Evolutionary conservation across 2,329 filamentous ascomycete genomes (phyloP).

Genomic region (Trichoderma sp.): DNA sequence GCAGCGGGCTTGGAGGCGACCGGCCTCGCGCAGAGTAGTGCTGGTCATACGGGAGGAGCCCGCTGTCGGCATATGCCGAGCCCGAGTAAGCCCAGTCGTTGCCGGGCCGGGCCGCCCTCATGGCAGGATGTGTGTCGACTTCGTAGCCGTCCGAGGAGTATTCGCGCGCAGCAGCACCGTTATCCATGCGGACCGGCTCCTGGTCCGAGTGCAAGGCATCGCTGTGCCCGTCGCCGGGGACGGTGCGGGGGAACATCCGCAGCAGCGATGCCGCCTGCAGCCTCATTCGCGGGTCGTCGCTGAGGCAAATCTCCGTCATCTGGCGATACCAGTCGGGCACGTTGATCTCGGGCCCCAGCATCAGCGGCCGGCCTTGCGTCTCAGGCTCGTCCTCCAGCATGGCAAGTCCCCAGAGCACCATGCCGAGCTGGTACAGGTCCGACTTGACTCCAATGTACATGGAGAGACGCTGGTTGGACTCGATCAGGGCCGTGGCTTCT

Average conservation of each 20-base stretch:
- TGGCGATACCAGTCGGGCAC: slow-evolving; percentile 77
- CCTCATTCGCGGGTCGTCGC: slow-evolving; percentile 67
- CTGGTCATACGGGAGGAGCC: slow-evolving; percentile 38
- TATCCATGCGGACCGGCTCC: slow-evolving; percentile 40
- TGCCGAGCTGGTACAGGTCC: slow-evolving; percentile 91
- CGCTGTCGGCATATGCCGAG: slow-evolving; percentile 37
- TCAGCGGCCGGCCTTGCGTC: slow-evolving; percentile 67
- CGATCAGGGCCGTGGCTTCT: slow-evolving; percentile 79
- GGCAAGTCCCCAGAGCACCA: slow-evolving; percentile 93
- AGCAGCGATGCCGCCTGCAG: slow-evolving; percentile 71
- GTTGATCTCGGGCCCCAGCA: slow-evolving; percentile 53
- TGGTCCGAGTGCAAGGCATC: slow-evolving; percentile 23
- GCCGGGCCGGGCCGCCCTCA: slow-evolving; percentile 41
- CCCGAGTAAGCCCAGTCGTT: slow-evolving; percentile 44
- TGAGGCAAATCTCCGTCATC: slow-evolving; percentile 74
- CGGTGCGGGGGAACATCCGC: slow-evolving; percentile 56
- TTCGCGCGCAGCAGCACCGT: slow-evolving; percentile 39
- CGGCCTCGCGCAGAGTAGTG: slow-evolving; percentile 50
- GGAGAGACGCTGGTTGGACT: slow-evolving; percentile 82
- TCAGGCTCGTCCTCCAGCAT: slow-evolving; percentile 89
- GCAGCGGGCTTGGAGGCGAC: slow-evolving; percentile 51
- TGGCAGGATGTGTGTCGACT: slow-evolving; percentile 33
- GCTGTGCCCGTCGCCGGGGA: slow-evolving; percentile 19
- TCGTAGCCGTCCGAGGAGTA: slow-evolving; percentile 38
- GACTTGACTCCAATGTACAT: slow-evolving; percentile 99